Base-by-base conservation (phyloP, 768 basidiomycete genomes). In the Butyriboletus loyo region DNA sequence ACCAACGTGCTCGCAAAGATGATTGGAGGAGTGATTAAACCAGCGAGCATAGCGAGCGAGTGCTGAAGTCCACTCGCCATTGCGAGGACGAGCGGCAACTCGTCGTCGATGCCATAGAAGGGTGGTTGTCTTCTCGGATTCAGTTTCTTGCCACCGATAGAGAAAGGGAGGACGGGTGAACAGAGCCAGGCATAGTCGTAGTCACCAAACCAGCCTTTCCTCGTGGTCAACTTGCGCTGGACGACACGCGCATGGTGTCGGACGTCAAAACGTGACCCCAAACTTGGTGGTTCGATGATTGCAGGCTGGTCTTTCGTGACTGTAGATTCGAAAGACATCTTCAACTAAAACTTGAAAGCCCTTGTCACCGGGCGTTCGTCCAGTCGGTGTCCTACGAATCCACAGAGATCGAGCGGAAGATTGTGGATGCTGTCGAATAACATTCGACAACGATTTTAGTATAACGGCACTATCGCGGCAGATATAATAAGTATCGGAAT, bases 141-240 rank as follows among this genome's bases (percentile, higher is more conserved):
- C 45, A 44, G 53, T 37, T 66, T 67, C 28, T 51, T 62, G 17
- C 72, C 69, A 22, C 64, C 65, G 17, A 66, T 65, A 25, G 75
- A 66, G 62, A 81, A 89, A 0, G 90, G 90, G 0, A 89, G 72
- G 1, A 73, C 69, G 3, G 90, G 89, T 19, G 74, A 78, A 64
- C 89, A 91, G 49, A 90, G 77, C 80, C 82, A 86, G 8, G 72
- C 77, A 62, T 88, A 92, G 71, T 92, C 82, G 63, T 91, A 92
- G 64, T 86, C 85, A 1, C 90, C 90, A n/a, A 92, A 52, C 90
- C 90, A 92, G 8, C 89, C 89, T 39, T 85, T 72, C 55, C 69
- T 72, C 2, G 79, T 78, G 6, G 77, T 77, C 41, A 79, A 28
- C 63, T 78, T 80, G 36, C 50, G 62, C 14, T 59, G 62, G 30